These are phyloP conservation scores for Fusarium tuaranense DNA, from an alignment of 2,329 filamentous ascomycete genomes.

Conservation along the genomic window DNA sequence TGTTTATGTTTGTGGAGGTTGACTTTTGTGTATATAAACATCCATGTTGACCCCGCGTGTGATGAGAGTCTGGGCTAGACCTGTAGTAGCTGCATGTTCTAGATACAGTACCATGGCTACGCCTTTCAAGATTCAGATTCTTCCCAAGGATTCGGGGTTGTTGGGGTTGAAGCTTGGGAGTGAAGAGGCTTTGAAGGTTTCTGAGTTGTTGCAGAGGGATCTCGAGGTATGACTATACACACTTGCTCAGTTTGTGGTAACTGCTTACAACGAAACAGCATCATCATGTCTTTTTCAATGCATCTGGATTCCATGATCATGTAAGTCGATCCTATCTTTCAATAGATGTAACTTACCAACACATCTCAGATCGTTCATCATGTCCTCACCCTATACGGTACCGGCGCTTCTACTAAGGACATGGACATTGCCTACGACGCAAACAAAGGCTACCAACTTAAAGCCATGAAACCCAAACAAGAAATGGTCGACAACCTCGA, in stretches of 20 bases:
- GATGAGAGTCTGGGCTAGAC: constrained; percentile 28
- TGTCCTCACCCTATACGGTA: constrained; percentile 79
- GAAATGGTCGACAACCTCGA: constrained; percentile 65
- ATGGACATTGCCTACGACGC: constrained; percentile 73
- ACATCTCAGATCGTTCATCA: constrained; percentile 74
- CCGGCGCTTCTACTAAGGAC: constrained; percentile 71
- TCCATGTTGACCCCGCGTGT: constrained; percentile 27
- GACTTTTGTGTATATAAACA: neutral
- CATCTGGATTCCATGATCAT: constrained; percentile 83
- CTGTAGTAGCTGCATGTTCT: constrained; percentile 8
- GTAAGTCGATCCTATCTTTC: constrained; percentile 52
- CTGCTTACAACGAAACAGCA: constrained; percentile 31
- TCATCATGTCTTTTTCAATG: constrained; percentile 86
- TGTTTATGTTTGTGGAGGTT: neutral
- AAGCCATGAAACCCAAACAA: constrained; percentile 59
- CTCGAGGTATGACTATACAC: constrained; percentile 62
- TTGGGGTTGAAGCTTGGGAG: constrained; percentile 60
- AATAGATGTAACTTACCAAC: neutral
- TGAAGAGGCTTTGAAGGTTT: constrained; percentile 71
- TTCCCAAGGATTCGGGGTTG: constrained; percentile 62
- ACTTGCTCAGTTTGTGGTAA: neutral
- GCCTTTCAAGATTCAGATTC: constrained; percentile 60
- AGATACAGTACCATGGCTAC: constrained; percentile 55
- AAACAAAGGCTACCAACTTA: constrained; percentile 76
- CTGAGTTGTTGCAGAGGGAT: constrained; percentile 80